These are phyloP conservation scores for Barnettozyma pratensis DNA, from an alignment of 805 yeast species.

Conservation along the genomic window DNA sequence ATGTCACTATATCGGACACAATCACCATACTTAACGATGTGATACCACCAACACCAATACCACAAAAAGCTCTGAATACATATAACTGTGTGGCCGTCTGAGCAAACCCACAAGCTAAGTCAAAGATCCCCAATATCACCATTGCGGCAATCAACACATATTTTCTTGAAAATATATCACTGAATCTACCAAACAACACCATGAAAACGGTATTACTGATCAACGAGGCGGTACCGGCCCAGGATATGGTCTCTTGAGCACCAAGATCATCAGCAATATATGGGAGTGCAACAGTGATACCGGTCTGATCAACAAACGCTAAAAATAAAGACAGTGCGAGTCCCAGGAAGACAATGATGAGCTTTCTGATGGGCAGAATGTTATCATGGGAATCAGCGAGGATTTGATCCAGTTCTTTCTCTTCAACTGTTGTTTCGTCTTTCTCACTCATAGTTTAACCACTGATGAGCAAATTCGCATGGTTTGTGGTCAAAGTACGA, in stretches of 20 bases:
- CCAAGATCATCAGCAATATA: conserved; percentile 42
- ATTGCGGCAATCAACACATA: conserved; percentile 36
- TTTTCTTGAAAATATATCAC: conserved; percentile 53
- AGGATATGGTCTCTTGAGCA: conserved; percentile 43
- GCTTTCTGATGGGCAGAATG: conserved; percentile 5
- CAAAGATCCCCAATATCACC: conserved; percentile 35
- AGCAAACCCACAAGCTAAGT: conserved; percentile 49
- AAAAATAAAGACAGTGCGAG: conserved; percentile 6
- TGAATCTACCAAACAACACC: conserved; percentile 46
- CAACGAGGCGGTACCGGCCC: conserved; percentile 54
- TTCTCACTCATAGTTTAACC: not conserved
- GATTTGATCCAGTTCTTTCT: not conserved
- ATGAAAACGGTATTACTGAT: conserved; percentile 49
- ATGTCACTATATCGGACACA: conserved; percentile 48
- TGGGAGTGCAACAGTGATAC: conserved; percentile 23
- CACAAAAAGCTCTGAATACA: conserved; percentile 49
- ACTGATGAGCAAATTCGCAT: too few relatives aligned
- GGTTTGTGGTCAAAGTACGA: too few relatives aligned
- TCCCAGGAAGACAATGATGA: conserved; percentile 4
- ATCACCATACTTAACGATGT: conserved; percentile 47
- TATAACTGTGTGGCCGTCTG: conserved; percentile 42
- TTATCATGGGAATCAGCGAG: conserved; percentile 29
- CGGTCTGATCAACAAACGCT: conserved; percentile 10
- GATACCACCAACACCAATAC: conserved; percentile 52
- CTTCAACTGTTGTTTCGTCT: conserved; percentile 1